phyloP scores from a whole-genome alignment of 176 grass and related monocot species.

The Typha latifolia region DNA sequence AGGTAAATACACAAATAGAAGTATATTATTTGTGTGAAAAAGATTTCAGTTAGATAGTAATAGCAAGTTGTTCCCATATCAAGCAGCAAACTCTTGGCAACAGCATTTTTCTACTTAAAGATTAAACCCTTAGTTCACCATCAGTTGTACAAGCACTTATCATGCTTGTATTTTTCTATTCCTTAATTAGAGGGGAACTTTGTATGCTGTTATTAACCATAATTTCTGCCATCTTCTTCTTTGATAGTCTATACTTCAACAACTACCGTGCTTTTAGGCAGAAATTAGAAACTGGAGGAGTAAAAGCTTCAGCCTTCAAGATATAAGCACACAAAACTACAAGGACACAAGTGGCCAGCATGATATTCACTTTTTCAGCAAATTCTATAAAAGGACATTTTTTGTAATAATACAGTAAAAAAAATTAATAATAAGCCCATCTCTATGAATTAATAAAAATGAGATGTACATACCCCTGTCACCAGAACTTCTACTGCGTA shows the following conservation, averaged over 20 bases:
- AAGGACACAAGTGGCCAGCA: neutral
- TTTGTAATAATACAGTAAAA: neutral
- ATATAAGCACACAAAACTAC: neutral
- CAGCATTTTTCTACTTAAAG: neutral
- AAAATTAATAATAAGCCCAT: neutral
- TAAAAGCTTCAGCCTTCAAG: too few species aligned
- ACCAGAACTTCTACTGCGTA: constrained; percentile 91
- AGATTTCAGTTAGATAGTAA: neutral
- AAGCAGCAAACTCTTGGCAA: neutral
- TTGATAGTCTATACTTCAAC: too few species aligned
- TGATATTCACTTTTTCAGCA: neutral
- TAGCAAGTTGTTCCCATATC: neutral
- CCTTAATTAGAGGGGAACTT: neutral
- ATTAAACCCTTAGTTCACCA: neutral
- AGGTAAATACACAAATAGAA: neutral
- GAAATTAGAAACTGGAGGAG: too few species aligned
- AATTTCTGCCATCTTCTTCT: too few species aligned
- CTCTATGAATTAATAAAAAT: constrained; percentile 14
- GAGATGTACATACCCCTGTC: constrained; percentile 71
- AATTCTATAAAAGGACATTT: neutral
- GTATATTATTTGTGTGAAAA: neutral
- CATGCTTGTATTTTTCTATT: neutral
- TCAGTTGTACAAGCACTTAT: neutral
- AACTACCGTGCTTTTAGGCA: too few species aligned
- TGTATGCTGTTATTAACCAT: neutral